Percentiles rank a stretch among this genome's conserved stretches.
Conservation (phyloP, 257 asterid species). For the Verbascum thapsus region DNA sequence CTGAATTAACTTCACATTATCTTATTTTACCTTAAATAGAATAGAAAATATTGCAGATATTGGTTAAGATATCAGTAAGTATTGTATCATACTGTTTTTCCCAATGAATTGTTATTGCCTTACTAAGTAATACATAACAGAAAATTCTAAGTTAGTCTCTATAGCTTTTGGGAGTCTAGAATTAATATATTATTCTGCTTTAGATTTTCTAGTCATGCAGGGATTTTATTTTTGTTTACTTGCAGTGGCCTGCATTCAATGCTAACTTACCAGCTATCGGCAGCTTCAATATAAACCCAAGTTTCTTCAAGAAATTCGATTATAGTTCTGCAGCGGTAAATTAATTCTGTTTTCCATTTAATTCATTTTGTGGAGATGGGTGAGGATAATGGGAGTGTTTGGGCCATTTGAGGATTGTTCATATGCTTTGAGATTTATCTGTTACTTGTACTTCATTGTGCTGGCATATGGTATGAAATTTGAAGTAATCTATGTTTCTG, state of each 20-base stretch:
- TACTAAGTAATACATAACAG: conserved; percentile 12
- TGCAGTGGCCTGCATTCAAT: conserved; percentile 91
- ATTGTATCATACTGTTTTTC: not conserved
- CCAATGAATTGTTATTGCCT: not conserved
- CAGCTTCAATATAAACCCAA: conserved; percentile 66
- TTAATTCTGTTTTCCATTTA: conserved; percentile 13
- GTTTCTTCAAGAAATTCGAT: conserved; percentile 84
- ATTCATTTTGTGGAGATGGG: conserved; percentile 13
- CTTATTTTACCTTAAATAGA: not conserved
- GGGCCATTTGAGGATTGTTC: not conserved
- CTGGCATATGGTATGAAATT: not conserved
- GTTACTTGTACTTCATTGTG: not conserved
- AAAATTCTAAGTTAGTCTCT: not conserved
- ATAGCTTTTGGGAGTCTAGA: not conserved
- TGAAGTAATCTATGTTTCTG: not conserved
- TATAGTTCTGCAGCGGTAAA: conserved; percentile 84
- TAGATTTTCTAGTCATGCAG: conserved; percentile 14
- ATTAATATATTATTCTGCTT: conserved; percentile 2
- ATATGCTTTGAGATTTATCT: not conserved
- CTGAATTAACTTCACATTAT: not conserved
- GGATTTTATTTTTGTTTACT: conserved; percentile 22
- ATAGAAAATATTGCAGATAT: conserved; percentile 2
- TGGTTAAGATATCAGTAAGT: not conserved
- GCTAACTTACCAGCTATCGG: conserved; percentile 67
- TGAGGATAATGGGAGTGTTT: not conserved